phyloP scores from a whole-genome alignment of 1,139 yeast species.

The Saccharomycopsis crataegensis region DNA sequence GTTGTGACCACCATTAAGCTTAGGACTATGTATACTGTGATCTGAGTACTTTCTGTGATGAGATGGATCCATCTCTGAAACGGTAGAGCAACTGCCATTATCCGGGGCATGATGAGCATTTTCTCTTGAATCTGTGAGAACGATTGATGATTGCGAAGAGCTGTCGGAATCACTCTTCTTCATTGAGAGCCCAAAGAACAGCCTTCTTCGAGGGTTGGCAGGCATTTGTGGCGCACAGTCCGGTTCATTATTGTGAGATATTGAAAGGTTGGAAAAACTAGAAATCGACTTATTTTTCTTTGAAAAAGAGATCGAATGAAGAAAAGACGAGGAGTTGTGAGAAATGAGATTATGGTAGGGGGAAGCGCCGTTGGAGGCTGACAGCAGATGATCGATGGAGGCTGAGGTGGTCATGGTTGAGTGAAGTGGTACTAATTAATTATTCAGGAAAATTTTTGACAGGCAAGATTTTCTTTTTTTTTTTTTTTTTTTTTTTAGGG shows the following conservation, averaged over 20 bases:
- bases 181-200: conserved; percentile 4
- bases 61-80: not conserved
- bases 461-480: not conserved
- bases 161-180: conserved; percentile 8
- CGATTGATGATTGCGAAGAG: conserved; percentile 1
- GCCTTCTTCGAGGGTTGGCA: not conserved
- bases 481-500: not conserved
- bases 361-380: not conserved
- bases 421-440: not conserved
- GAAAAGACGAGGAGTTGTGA: not conserved
- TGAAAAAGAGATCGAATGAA: not conserved
- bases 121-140: conserved; percentile 1
- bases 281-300: conserved; percentile 5
- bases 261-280: conserved; percentile 5
- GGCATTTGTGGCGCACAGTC: not conserved
- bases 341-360: not conserved
- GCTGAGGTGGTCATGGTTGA: not conserved
- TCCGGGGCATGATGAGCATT: not conserved
- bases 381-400: not conserved
- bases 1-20: not conserved
- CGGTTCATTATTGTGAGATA: not conserved
- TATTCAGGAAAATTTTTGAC: not conserved
- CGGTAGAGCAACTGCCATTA: too few relatives aligned
- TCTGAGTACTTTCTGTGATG: not conserved
- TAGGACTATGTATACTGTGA: not conserved